These are phyloP conservation scores for Phialemoniopsis sp. DNA, from an alignment of 2,329 filamentous ascomycete genomes.

Conservation along the genomic window DNA sequence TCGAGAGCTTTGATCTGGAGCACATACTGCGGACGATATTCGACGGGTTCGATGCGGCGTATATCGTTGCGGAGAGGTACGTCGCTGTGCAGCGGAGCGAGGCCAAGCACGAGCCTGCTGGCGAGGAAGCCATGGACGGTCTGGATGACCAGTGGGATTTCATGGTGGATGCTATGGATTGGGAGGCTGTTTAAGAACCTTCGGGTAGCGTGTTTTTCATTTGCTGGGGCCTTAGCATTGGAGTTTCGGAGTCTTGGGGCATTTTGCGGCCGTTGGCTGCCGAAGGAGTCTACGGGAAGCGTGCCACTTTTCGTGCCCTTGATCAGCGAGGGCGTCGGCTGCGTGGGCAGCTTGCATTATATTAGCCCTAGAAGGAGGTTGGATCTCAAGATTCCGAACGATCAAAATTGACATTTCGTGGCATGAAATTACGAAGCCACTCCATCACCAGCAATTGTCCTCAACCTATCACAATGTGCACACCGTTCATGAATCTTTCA, in stretches of 20 bases:
- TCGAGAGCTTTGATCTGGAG: slow-evolving; percentile 59
- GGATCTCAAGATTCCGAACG: no score
- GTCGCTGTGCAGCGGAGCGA: slow-evolving; percentile 21
- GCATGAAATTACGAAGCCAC: no score
- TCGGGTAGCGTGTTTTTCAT: slow-evolving; percentile 9
- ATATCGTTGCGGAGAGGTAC: slow-evolving; percentile 42
- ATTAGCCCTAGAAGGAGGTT: no score
- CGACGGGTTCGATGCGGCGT: slow-evolving; percentile 54
- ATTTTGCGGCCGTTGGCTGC: background rate
- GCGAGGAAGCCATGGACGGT: slow-evolving; percentile 5
- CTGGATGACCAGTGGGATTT: slow-evolving; percentile 48
- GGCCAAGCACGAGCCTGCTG: background rate
- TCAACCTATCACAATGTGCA: no score
- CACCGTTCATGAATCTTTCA: no score
- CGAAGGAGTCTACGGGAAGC: background rate
- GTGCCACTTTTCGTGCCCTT: background rate
- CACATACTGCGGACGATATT: slow-evolving; percentile 56
- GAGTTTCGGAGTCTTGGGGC: background rate
- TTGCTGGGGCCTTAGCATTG: background rate
- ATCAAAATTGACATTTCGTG: no score
- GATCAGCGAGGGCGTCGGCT: no score
- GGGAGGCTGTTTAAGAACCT: slow-evolving; percentile 34
- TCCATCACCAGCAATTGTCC: no score
- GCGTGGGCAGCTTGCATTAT: no score
- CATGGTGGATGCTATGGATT: slow-evolving; percentile 58